Evolutionary conservation across 345 rosid genomes (phyloP).

Genomic region (Rhizophora mangle): DNA sequence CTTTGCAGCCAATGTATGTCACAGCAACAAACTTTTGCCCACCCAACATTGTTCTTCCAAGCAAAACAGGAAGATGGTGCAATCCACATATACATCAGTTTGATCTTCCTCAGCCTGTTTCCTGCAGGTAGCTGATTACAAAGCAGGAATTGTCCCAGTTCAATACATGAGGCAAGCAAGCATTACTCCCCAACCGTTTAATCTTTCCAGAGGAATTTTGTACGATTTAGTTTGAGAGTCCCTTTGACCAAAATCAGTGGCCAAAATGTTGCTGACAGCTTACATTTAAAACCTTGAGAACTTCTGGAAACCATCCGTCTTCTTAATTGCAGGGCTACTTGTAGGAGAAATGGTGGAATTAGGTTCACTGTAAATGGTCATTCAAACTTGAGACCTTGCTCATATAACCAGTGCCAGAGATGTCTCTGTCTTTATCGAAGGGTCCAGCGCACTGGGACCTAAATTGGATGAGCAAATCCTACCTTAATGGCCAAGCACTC

Average conservation of each 20-base stretch:
- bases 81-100: constrained; percentile 24
- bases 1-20: constrained; percentile 18
- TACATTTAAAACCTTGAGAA: too few species aligned
- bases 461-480: constrained; percentile 25
- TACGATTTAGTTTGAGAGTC: too few species aligned
- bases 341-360: constrained; percentile 20
- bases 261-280: too few species aligned
- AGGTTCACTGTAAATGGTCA: constrained; percentile 28
- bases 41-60: constrained; percentile 26
- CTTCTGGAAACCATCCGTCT: not conserved
- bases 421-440: constrained; percentile 17
- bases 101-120: constrained; percentile 28
- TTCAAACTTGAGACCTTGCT: constrained; percentile 21
- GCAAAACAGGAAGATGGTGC: constrained; percentile 28
- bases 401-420: constrained; percentile 26
- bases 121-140: constrained; percentile 21
- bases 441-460: constrained; percentile 28
- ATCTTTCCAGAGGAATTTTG: too few species aligned
- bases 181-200: too few species aligned
- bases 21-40: constrained; percentile 33
- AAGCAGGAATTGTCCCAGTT: constrained; percentile 26
- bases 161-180: constrained; percentile 17
- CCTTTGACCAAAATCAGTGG: too few species aligned
- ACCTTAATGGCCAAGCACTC: constrained; percentile 24
- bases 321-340: constrained; percentile 13